phyloP scores from a whole-genome alignment of 768 basidiomycete genomes.

The Holtermannia corniformis region DNA sequence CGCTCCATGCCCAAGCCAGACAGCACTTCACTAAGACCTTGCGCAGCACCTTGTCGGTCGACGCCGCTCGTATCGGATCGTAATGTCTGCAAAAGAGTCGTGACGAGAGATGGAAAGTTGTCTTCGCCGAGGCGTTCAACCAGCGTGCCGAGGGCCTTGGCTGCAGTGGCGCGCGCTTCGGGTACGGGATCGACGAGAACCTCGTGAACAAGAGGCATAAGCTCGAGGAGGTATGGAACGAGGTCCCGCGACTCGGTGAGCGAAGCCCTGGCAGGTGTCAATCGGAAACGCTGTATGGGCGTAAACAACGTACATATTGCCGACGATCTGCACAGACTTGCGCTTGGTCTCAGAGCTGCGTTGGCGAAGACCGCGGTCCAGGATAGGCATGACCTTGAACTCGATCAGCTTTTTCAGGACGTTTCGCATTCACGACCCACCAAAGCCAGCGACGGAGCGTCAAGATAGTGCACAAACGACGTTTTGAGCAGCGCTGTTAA shows the following conservation, averaged over 20 bases:
- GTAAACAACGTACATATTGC: slow-evolving; percentile 61
- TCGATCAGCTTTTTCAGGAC: background rate
- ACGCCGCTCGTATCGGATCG: slow-evolving; percentile 91
- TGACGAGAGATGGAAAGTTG: slow-evolving; percentile 91
- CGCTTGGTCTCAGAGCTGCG: slow-evolving; percentile 89
- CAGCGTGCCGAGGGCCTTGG: slow-evolving; percentile 91
- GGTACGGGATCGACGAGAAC: slow-evolving; percentile 96
- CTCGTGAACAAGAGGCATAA: slow-evolving; percentile 80
- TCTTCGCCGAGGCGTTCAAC: slow-evolving; percentile 90
- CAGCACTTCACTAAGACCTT: slow-evolving; percentile 89
- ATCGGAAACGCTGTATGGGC: slow-evolving; percentile 69
- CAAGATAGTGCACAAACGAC: slow-evolving; percentile 96
- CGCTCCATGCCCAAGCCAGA: slow-evolving; percentile 96
- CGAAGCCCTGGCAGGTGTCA: slow-evolving; percentile 26
- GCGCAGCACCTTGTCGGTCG: slow-evolving; percentile 94
- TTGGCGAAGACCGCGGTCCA: slow-evolving; percentile 85
- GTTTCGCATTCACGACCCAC: too few relatives aligned
- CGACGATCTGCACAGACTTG: slow-evolving; percentile 92
- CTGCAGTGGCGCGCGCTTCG: slow-evolving; percentile 92
- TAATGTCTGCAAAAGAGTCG: slow-evolving; percentile 73
- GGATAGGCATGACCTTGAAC: slow-evolving; percentile 78
- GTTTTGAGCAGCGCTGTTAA: slow-evolving; percentile 79
- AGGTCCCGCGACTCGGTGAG: slow-evolving; percentile 55
- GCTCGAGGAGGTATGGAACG: slow-evolving; percentile 78
- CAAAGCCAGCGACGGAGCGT: slow-evolving; percentile 87